Conservation (phyloP, 257 asterid species). For the Anisodus tanguticus region DNA sequence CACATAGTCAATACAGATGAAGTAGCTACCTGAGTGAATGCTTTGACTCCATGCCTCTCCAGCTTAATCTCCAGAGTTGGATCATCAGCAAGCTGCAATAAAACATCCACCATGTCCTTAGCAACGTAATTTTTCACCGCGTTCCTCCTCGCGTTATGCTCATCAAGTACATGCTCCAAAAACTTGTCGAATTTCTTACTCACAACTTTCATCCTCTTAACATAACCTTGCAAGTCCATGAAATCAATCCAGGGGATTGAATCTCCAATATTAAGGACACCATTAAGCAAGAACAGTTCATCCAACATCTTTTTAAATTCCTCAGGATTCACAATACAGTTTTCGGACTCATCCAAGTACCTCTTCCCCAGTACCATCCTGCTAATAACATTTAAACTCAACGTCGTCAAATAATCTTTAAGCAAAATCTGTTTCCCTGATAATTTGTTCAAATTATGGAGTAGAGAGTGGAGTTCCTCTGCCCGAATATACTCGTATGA, state of each 20-base stretch:
- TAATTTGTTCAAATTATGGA: conserved; percentile 30
- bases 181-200: conserved; percentile 52
- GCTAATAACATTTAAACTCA: conserved; percentile 51
- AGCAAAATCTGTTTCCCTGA: conserved; percentile 35
- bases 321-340: conserved; percentile 37
- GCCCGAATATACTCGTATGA: conserved; percentile 42
- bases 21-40: conserved; percentile 43
- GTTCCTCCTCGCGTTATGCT: conserved; percentile 39
- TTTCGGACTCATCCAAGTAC: conserved; percentile 36
- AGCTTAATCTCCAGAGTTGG: conserved; percentile 49
- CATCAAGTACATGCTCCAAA: conserved; percentile 49
- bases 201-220: conserved; percentile 50
- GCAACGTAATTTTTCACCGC: background rate
- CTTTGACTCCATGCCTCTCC: conserved; percentile 54
- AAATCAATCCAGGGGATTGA: conserved; percentile 45
- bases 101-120: conserved; percentile 55
- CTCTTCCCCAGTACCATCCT: conserved; percentile 52
- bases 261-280: conserved; percentile 48
- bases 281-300: conserved; percentile 45
- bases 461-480: conserved; percentile 43
- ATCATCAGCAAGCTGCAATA: conserved; percentile 47
- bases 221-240: conserved; percentile 50
- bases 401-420: conserved; percentile 45
- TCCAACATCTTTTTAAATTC: conserved; percentile 51
- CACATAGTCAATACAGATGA: background rate